phyloP scores from a whole-genome alignment of 805 yeast genomes.

The Priceomyces carsonii region DNA sequence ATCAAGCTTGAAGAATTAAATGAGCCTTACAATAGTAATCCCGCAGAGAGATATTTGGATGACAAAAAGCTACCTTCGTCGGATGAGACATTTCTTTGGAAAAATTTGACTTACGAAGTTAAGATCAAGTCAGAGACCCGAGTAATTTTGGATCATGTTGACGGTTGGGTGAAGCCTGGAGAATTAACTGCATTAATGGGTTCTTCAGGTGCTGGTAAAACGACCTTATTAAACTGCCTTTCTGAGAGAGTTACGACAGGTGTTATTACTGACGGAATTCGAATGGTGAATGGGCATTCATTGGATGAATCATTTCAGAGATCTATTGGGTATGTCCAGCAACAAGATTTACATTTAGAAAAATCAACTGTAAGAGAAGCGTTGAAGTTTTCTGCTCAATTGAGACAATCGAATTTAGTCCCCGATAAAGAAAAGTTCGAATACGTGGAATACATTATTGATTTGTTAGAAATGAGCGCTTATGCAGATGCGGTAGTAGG shows the following conservation, averaged over 20 bases:
- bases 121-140: constrained; percentile 37
- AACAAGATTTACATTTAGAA: constrained; percentile 21
- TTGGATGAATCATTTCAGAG: constrained; percentile 28
- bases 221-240: constrained; percentile 46
- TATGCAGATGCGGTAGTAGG: constrained; percentile 17
- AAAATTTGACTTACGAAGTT: constrained; percentile 35
- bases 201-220: constrained; percentile 49
- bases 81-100: constrained; percentile 35
- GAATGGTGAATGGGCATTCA: constrained; percentile 35
- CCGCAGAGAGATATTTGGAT: constrained; percentile 2
- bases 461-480: constrained; percentile 14
- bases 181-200: constrained; percentile 75
- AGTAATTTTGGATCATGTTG: constrained; percentile 58
- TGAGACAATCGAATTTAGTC: constrained; percentile 28
- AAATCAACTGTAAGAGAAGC: constrained; percentile 21
- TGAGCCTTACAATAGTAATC: constrained; percentile 22
- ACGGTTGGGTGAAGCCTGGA: constrained; percentile 85
- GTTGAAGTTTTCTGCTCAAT: constrained; percentile 12
- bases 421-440: constrained; percentile 31
- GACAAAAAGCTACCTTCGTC: constrained; percentile 7
- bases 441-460: constrained; percentile 11
- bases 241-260: constrained; percentile 23
- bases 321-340: constrained; percentile 53
- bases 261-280: constrained; percentile 28
- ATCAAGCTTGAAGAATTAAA: constrained; percentile 26